phyloP scores from a whole-genome alignment of 1,284 basidiomycete genomes.

The Veloporphyrellus conicus region DNA sequence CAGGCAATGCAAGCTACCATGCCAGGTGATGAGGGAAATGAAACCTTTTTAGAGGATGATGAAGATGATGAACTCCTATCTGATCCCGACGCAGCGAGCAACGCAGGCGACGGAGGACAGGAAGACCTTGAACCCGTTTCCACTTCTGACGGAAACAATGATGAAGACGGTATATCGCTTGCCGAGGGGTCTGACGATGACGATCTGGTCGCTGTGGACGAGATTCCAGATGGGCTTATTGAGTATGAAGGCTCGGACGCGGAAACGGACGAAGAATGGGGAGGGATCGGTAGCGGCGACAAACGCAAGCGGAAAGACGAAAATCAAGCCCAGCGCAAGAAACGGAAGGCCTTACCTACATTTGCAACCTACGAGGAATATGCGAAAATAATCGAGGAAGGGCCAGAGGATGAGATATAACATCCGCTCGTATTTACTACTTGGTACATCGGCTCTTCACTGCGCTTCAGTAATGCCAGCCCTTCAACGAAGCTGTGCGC shows the following conservation, averaged over 20 bases:
- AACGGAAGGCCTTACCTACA: slow-evolving; percentile 70
- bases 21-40: slow-evolving; percentile 53
- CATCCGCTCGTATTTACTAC: not conserved
- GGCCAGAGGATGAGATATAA: slow-evolving; percentile 26
- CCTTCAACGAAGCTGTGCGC: too few relatives aligned
- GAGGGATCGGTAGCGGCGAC: slow-evolving; percentile 38
- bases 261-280: slow-evolving; percentile 49
- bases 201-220: slow-evolving; percentile 57
- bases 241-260: slow-evolving; percentile 53
- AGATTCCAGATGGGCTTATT: slow-evolving; percentile 53
- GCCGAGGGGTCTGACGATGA: slow-evolving; percentile 68
- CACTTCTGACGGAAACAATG: slow-evolving; percentile 23
- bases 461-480: too few relatives aligned
- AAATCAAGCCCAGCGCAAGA: slow-evolving; percentile 61
- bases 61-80: slow-evolving; percentile 37
- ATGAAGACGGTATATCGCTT: slow-evolving; percentile 45
- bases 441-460: too few relatives aligned
- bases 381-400: slow-evolving; percentile 84
- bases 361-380: slow-evolving; percentile 97
- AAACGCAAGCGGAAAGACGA: slow-evolving; percentile 50
- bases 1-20: slow-evolving; percentile 83
- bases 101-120: slow-evolving; percentile 33
- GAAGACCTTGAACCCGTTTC: not conserved
- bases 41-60: slow-evolving; percentile 36
- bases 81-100: slow-evolving; percentile 35